Base-by-base conservation (phyloP, 352 stramenopile genomes). In the Thalassiosira allenii region DNA sequence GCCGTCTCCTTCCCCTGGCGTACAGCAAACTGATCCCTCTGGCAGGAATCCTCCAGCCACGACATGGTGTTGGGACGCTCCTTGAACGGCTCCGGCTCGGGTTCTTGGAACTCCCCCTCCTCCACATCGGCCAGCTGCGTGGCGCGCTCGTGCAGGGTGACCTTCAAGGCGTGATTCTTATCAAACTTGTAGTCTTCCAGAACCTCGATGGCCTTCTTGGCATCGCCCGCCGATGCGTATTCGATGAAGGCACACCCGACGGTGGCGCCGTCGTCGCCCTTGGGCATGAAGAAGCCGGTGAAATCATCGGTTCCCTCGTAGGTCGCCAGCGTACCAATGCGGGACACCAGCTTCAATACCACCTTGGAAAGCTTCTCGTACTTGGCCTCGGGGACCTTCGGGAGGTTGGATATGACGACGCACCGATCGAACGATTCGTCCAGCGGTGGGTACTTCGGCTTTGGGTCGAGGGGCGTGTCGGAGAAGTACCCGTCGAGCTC, bases 121-220 rank as follows among this genome's bases (percentile, higher is more conserved):
- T 91, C 86, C 14, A 96, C 94, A 47, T 90, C 81, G 11, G 54
- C 3, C 23, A 95, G 63, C 17, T 86, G 49, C 40, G 70, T 44
- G 0, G 84, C 85, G 52, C 98, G 95, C 12, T 89, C 79, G 84
- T 98, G 98, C 57, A 94, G 93, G 81, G 95, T 96, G 11, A 99
- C 96, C 54, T 96, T 93, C 65, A 99, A 91, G 22, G 91, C 95
- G 91, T 99, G 97, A 76, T 96, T 97, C 89, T 99, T 99, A 90
- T 99, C 97, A 53, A 99, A 92, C 47, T 88, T 88, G 70, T 93
- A 93, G 30, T 69, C 81, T 54, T 94, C 34, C 0, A 92, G 74
- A 0, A 90, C 81, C 59, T 86, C 80, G 12, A 96, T 83, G 11
- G 92, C 91, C 76, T 95, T 94, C 62, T 91, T 89, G 9, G 93